These are phyloP conservation scores for Neonectria punicea DNA, from an alignment of 2,329 filamentous ascomycete genomes.

Conservation along the genomic window DNA sequence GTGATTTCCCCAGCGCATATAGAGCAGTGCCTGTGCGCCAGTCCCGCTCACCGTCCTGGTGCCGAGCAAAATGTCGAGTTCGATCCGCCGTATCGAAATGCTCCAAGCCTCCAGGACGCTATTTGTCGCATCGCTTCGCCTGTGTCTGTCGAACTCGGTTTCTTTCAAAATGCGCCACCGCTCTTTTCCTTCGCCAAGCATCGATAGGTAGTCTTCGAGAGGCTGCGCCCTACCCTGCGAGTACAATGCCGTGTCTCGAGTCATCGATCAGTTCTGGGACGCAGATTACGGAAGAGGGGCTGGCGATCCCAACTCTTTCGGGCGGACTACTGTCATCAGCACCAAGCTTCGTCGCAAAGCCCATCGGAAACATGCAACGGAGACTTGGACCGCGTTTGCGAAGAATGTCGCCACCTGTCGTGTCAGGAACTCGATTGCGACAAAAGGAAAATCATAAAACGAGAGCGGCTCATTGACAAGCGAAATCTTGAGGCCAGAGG, in stretches of 20 bases:
- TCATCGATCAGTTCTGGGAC: background rate
- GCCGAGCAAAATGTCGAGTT: background rate
- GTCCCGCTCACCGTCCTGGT: background rate
- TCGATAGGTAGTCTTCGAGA: conserved; percentile 39
- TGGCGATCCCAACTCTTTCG: conserved; percentile 39
- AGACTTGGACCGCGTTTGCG: background rate
- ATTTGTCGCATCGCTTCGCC: conserved; percentile 43
- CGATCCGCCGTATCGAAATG: conserved; percentile 48
- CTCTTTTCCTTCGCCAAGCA: conserved; percentile 34
- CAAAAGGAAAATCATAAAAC: background rate
- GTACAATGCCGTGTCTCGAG: background rate
- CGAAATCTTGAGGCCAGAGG: background rate
- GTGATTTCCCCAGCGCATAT: background rate
- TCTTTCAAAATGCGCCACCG: conserved; percentile 39
- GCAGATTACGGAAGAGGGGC: background rate
- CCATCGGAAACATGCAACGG: background rate
- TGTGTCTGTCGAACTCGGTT: conserved; percentile 42
- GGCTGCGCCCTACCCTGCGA: background rate
- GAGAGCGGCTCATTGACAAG: background rate
- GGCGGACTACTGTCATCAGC: background rate
- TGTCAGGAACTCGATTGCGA: conserved; percentile 22
- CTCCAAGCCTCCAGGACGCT: conserved; percentile 49
- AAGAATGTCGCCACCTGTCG: background rate
- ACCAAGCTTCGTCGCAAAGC: background rate
- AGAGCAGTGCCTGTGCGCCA: accelerated